Conservation (phyloP, 129 eudicot species). For the Arctium lappa region DNA sequence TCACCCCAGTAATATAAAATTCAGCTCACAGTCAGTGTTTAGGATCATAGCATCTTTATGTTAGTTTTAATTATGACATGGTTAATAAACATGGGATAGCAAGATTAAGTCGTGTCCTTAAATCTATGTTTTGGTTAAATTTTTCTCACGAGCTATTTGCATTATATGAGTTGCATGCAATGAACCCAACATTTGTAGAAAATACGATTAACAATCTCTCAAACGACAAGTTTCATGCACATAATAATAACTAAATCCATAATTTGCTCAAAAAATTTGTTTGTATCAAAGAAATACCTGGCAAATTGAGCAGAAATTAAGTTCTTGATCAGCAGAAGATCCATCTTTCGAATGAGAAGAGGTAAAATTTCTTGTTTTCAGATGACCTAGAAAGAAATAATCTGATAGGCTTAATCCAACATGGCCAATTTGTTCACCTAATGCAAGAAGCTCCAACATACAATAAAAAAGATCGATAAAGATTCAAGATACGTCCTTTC, state of each 20-base stretch:
- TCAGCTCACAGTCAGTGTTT: not conserved
- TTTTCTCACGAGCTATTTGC: not conserved
- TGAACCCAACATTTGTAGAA: not conserved
- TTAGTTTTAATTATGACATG: not conserved
- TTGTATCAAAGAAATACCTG: constrained; percentile 41
- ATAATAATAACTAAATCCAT: not conserved
- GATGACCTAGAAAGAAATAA: constrained; percentile 37
- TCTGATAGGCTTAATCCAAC: constrained; percentile 74
- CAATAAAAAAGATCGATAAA: not conserved
- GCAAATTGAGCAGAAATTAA: constrained; percentile 70
- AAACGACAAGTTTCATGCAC: not conserved
- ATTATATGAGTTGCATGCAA: not conserved
- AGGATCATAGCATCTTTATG: not conserved
- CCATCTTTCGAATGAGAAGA: constrained; percentile 35
- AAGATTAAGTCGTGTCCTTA: not conserved
- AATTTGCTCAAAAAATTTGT: not conserved
- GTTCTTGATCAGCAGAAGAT: constrained; percentile 40
- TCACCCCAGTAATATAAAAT: not conserved
- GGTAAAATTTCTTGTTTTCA: constrained; percentile 52
- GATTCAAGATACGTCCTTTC: not conserved
- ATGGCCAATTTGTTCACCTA: constrained; percentile 88
- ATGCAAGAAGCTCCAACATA: constrained; percentile 87
- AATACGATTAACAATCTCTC: not conserved
- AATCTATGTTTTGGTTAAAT: not conserved
- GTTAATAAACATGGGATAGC: not conserved